Evolutionary conservation across 1,284 basidiomycete species (phyloP), one percentile per base, ranked within the genome.

Genomic region (Austroboletus novae-zelandiae): DNA sequence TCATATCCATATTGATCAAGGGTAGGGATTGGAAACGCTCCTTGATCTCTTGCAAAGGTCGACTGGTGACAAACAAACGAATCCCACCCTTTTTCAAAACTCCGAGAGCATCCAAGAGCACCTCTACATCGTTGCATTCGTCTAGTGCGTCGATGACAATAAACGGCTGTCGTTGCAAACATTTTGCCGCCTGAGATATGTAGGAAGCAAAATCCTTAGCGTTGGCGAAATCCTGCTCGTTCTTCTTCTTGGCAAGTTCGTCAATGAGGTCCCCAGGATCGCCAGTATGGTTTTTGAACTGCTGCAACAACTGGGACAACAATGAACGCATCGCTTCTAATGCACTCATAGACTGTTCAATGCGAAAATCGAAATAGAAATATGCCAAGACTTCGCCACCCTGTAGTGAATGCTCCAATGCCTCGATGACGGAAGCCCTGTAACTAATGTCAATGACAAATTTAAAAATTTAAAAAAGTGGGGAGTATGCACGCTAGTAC

Each of bases 321-420:
- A 59, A 10, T 4, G 60, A 59, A 0, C 60, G 49, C 40, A 60
- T 42, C 18, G 57, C 41, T 44, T 51, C 45, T 9, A 32, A 18
- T 0, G 43, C 32, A 9, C 36, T 56, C 4, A 44, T 59, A 7
- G 50, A 53, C 5, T 35, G 35, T 5, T 48, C 41, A 0, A 27
- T 40, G 17, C 55, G 48, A 8, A 59, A 61, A 42, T 59, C 48
- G n/a, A 50, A 57, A 9, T 61, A 59, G 30, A 59, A 61, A 29
- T 43, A 59, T 10, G 23, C 30, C 5, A 59, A 20, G 5, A 23
- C 9, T 4, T 53, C 48, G 4, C 15, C 52, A 15, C 45, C 39
- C 20, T 39, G 11, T 1, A 48, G n/a, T 0, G 23, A 23, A 23
- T 23, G 20, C 20, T 23, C 20, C 20, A 23, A 23, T 3, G 20